Evolutionary conservation across 176 grass and related monocot species (phyloP).

Genomic region (Bolboschoenus planiculmis): DNA sequence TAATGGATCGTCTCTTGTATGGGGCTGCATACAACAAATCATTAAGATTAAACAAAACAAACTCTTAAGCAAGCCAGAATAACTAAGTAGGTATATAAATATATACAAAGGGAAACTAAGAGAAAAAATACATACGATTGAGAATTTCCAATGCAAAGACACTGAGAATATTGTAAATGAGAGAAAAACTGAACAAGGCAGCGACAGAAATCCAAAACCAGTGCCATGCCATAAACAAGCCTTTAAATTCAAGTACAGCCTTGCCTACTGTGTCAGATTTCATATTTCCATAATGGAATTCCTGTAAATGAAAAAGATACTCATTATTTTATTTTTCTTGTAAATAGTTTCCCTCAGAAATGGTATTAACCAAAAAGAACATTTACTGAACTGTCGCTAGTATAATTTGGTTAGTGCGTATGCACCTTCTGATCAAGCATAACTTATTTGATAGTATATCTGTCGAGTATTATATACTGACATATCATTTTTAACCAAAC

Average conservation of each 20-base stretch:
- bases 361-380: neutral
- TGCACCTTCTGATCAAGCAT: neutral
- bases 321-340: neutral
- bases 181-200: slow-evolving; percentile 55
- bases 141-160: slow-evolving; percentile 70
- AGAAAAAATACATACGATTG: slow-evolving; percentile 43
- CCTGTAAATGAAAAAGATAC: slow-evolving; percentile 38
- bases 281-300: slow-evolving; percentile 41
- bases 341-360: slow-evolving; percentile 10
- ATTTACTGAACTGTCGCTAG: neutral
- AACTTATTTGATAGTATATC: neutral
- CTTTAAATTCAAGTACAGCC: slow-evolving; percentile 61
- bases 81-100: neutral
- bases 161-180: slow-evolving; percentile 79
- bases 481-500: neutral
- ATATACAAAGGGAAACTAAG: neutral
- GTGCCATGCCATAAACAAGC: slow-evolving; percentile 58
- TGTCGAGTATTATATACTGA: neutral
- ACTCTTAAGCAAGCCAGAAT: too few species aligned
- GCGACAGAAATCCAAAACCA: slow-evolving; percentile 84
- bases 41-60: neutral
- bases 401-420: slow-evolving; percentile 11
- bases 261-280: slow-evolving; percentile 52
- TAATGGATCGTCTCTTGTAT: slow-evolving; percentile 42
- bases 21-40: slow-evolving; percentile 52